These are phyloP conservation scores for Zygnema circumcarinatum DNA, from an alignment of 139 green algal species.

Conservation along the genomic window DNA sequence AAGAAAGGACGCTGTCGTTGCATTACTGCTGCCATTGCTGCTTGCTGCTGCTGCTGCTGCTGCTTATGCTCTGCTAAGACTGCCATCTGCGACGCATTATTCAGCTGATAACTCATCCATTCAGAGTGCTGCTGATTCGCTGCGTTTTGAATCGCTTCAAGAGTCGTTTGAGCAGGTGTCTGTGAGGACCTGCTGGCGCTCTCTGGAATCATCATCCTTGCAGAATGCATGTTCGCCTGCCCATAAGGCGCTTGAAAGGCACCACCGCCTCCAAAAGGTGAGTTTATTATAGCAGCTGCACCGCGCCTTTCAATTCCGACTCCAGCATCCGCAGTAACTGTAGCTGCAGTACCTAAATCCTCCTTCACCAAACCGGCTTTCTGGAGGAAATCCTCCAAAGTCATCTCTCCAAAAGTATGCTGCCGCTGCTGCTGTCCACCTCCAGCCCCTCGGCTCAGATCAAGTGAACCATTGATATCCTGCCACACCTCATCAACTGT, in stretches of 20 bases:
- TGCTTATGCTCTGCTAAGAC: not conserved
- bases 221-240: not conserved
- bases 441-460: not conserved
- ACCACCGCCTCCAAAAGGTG: not conserved
- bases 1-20: too few species aligned
- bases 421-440: conserved; percentile 20
- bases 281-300: too few species aligned
- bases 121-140: conserved; percentile 21
- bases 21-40: not conserved
- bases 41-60: not conserved
- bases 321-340: not conserved
- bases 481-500: conserved; percentile 59
- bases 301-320: not conserved
- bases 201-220: not conserved
- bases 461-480: conserved; percentile 37
- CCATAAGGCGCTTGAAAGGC: not conserved
- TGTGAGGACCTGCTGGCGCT: not conserved
- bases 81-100: not conserved
- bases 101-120: conserved; percentile 18
- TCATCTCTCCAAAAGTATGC: conserved; percentile 55
- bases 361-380: conserved; percentile 24
- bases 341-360: not conserved
- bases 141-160: conserved; percentile 22
- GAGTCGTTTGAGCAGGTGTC: not conserved
- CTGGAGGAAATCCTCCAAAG: conserved; percentile 56